Conservation (phyloP, 768 basidiomycete genomes). For the Mycena olivaceomarginata region DNA sequence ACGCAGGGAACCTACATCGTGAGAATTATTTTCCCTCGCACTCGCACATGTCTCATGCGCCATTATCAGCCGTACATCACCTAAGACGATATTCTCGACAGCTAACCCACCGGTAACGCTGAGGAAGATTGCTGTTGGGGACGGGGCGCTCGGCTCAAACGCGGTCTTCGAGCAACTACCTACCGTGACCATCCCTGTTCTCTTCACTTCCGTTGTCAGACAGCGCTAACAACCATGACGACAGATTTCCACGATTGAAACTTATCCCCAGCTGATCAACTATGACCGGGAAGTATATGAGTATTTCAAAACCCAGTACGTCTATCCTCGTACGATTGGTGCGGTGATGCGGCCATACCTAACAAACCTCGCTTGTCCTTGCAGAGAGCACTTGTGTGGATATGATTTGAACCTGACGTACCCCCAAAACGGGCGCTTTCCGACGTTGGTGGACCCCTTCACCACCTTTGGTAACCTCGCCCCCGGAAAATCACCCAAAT, state of each 20-base stretch:
- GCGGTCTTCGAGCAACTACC: conserved; percentile 71
- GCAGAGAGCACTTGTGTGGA: conserved; percentile 76
- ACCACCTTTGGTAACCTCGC: conserved; percentile 18
- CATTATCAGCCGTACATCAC: conserved; percentile 75
- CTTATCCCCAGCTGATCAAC: conserved; percentile 84
- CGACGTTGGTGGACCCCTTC: conserved; percentile 54
- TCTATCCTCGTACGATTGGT: conserved; percentile 28
- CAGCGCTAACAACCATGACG: not conserved
- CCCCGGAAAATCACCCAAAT: conserved; percentile 28
- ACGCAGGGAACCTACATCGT: conserved; percentile 67
- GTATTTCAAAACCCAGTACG: conserved; percentile 82
- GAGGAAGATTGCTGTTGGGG: conserved; percentile 81
- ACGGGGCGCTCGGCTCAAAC: conserved; percentile 74
- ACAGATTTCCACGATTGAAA: conserved; percentile 77
- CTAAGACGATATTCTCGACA: conserved; percentile 79
- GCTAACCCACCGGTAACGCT: conserved; percentile 81
- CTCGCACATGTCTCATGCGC: not conserved
- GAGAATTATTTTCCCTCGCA: not conserved
- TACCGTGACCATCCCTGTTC: conserved; percentile 62
- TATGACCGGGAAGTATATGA: conserved; percentile 80
- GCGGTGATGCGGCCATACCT: not conserved
- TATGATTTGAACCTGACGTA: conserved; percentile 82
- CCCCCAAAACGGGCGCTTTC: conserved; percentile 74
- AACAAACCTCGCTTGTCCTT: not conserved
- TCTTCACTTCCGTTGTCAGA: not conserved